phyloP scores from a whole-genome alignment of 2,329 filamentous ascomycete species.

The Aureobasidium vineae region DNA sequence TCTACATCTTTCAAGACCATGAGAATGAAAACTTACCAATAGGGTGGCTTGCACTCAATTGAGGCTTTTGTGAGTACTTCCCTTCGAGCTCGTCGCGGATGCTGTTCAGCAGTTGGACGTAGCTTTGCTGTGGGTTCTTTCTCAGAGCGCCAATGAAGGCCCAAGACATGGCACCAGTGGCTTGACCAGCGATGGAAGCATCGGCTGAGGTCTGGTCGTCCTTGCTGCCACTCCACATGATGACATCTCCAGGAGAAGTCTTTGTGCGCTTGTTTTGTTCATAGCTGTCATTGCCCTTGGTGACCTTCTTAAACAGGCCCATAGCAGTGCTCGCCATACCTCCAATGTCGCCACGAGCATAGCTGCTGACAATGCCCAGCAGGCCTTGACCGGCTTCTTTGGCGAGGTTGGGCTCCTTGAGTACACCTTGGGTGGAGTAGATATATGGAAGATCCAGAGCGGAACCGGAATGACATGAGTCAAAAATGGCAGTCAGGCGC shows the following conservation, averaged over 20 bases:
- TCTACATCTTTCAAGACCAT: background rate
- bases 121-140: conserved; percentile 93
- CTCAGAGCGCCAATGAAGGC: conserved; percentile 90
- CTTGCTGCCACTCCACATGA: conserved; percentile 98
- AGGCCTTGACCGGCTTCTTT: conserved; percentile 75
- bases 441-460: conserved; percentile 75
- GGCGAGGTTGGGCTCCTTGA: conserved; percentile 78
- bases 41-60: conserved; percentile 93
- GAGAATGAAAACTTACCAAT: conserved; percentile 66
- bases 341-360: conserved; percentile 78
- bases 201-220: conserved; percentile 95
- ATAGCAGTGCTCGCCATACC: conserved; percentile 79
- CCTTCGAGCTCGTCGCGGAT: conserved; percentile 83
- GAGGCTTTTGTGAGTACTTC: conserved; percentile 92
- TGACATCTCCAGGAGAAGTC: conserved; percentile 90
- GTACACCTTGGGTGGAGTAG: conserved; percentile 74
- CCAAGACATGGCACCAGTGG: conserved; percentile 97
- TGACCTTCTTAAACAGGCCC: conserved; percentile 83
- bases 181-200: conserved; percentile 80
- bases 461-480: conserved; percentile 77
- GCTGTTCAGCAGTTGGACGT: conserved; percentile 91
- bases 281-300: conserved; percentile 72
- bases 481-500: conserved; percentile 76
- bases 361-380: conserved; percentile 69
- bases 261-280: conserved; percentile 82